A percentile compares a stretch with the other conserved stretches of the same genome.
Conservation (phyloP, 129 eudicot species). For the Flaveria trinervia region DNA sequence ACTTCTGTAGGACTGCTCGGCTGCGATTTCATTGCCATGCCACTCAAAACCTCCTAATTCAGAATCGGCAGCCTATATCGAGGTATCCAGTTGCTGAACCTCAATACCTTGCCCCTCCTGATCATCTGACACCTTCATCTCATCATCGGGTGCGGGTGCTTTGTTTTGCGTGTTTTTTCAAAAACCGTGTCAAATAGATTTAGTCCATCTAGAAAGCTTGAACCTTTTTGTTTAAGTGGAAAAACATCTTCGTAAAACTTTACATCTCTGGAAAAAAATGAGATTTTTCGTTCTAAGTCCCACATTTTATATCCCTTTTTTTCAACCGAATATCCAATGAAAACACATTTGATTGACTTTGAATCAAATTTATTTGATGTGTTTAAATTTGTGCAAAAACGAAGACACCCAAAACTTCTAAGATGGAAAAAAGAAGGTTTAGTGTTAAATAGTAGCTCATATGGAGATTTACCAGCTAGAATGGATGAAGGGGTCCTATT, state of each 20-base stretch:
- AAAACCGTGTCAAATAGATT: not conserved
- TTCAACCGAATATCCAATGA: not conserved
- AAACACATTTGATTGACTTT: not conserved
- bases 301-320: not conserved
- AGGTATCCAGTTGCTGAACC: not conserved
- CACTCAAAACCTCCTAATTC: not conserved
- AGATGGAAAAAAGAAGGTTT: no score
- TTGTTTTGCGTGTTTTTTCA: not conserved
- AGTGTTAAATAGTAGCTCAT: no score
- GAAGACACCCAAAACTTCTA: not conserved
- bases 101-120: not conserved
- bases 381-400: not conserved
- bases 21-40: not conserved
- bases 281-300: not conserved
- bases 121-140: not conserved
- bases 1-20: not conserved
- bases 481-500: no score
- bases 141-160: not conserved
- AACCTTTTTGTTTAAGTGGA: not conserved
- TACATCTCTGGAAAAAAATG: not conserved
- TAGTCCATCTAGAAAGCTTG: not conserved
- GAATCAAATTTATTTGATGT: not conserved
- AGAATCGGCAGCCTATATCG: not conserved
- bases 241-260: not conserved
- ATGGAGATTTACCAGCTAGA: no score